Evolutionary conservation across 306 rosid genomes (phyloP).

Genomic region (Hippophae rhamnoides): DNA sequence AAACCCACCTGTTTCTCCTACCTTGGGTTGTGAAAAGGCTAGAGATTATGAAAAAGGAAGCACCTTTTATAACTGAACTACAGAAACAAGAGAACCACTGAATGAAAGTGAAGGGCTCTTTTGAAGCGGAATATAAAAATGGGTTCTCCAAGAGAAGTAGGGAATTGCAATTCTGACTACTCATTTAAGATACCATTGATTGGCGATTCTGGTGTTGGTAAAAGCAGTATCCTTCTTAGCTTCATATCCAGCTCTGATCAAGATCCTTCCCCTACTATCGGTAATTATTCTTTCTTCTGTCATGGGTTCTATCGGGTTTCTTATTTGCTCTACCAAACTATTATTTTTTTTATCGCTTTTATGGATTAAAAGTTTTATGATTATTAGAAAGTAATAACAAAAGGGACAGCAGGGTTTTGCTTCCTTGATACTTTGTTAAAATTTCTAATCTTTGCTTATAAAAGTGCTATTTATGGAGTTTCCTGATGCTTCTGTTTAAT

Average conservation of each 20-base stretch:
- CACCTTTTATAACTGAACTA: neutral
- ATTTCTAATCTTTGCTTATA: too few species aligned
- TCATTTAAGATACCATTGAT: slow-evolving; percentile 78
- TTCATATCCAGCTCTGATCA: slow-evolving; percentile 63
- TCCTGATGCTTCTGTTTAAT: neutral
- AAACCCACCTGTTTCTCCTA: neutral
- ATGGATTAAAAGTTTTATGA: too few species aligned
- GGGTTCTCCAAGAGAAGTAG: slow-evolving; percentile 55
- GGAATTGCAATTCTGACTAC: slow-evolving; percentile 52
- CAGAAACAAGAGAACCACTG: neutral
- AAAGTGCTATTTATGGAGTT: too few species aligned
- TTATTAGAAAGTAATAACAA: too few species aligned
- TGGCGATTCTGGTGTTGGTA: slow-evolving; percentile 98
- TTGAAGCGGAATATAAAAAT: slow-evolving; percentile 13
- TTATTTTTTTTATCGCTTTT: too few species aligned
- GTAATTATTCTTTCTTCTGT: slow-evolving; percentile 23
- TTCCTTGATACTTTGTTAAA: neutral
- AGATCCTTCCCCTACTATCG: slow-evolving; percentile 75
- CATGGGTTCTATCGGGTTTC: neutral
- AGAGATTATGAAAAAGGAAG: slow-evolving; percentile 12
- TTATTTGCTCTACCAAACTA: too few species aligned
- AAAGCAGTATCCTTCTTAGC: slow-evolving; percentile 84
- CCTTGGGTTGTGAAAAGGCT: slow-evolving; percentile 2
- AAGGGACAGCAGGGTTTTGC: neutral
- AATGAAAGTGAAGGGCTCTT: neutral